Evolutionary conservation across 1,139 yeast species (phyloP).

Genomic region (Lodderomyces parapsilosis): DNA sequence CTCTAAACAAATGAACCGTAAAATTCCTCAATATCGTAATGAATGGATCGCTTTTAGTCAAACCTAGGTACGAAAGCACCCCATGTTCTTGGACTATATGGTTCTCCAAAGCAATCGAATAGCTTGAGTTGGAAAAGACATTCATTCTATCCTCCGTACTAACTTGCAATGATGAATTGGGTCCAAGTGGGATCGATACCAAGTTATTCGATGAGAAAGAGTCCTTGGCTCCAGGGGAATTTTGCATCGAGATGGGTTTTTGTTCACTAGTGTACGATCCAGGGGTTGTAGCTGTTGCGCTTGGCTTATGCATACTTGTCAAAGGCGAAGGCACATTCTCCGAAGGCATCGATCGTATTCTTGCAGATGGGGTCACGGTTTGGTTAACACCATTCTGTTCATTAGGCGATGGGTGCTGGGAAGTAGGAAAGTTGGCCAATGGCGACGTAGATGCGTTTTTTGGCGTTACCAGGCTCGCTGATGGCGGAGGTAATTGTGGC

Average conservation of each 20-base stretch:
- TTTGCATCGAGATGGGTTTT: constrained; percentile 1
- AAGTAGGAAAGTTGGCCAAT: background rate
- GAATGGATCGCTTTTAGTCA: constrained; percentile 44
- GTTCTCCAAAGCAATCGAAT: constrained; percentile 39
- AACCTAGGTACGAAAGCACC: constrained; percentile 40
- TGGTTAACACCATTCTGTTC: constrained; percentile 3
- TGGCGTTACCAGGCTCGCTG: constrained; percentile 2
- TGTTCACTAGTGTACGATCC: constrained; percentile 2
- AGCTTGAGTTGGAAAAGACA: constrained; percentile 37
- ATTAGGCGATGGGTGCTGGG: constrained; percentile 7
- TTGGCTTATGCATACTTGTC: background rate
- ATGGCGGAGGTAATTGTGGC: constrained; percentile 4
- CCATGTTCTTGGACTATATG: constrained; percentile 44
- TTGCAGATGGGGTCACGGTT: constrained; percentile 5
- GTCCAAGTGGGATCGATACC: constrained; percentile 37
- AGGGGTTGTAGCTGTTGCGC: constrained; percentile 4
- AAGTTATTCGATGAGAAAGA: constrained; percentile 15
- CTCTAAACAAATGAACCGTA: constrained; percentile 32
- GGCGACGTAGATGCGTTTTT: constrained; percentile 1
- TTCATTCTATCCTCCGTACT: constrained; percentile 36
- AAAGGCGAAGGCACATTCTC: constrained; percentile 6
- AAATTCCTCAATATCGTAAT: constrained; percentile 39
- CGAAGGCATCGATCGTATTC: constrained; percentile 6
- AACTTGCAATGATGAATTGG: constrained; percentile 35
- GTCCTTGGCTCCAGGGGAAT: constrained; percentile 14